Evolutionary conservation across 345 rosid species (phyloP).

Genomic region (Gossypium bickii): DNA sequence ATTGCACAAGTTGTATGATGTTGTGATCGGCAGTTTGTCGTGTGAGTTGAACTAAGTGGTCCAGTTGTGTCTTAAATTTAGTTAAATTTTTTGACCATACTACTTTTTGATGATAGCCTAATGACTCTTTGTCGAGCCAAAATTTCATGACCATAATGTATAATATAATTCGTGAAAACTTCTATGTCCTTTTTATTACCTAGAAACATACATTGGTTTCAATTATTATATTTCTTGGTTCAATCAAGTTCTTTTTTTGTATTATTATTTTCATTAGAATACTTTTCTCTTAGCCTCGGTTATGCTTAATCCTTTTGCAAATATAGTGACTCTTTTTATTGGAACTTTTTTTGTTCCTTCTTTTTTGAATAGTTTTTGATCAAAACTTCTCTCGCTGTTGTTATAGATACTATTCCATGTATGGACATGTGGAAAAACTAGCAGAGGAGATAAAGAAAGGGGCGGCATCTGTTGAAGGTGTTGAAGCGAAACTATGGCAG

Average conservation of each 20-base stretch:
- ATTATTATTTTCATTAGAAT: background rate
- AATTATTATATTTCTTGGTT: background rate
- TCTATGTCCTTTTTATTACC: background rate
- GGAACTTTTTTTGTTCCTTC: background rate
- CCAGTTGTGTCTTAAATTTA: background rate
- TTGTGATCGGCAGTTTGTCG: background rate
- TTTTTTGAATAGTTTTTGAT: background rate
- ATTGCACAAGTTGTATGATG: background rate
- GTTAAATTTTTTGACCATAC: conserved; percentile 1
- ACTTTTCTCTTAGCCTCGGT: background rate
- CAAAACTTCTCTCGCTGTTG: conserved; percentile 16
- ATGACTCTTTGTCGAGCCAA: background rate
- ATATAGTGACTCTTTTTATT: background rate
- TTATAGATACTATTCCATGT: conserved; percentile 91
- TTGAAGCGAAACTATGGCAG: conserved; percentile 95
- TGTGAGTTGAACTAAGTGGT: background rate
- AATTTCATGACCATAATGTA: background rate
- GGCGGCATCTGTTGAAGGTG: conserved; percentile 91
- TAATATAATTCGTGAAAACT: background rate
- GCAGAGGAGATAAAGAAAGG: conserved; percentile 94
- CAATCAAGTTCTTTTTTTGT: background rate
- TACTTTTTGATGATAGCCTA: background rate
- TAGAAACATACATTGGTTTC: background rate
- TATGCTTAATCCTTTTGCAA: conserved; percentile 4
- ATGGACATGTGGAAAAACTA: conserved; percentile 87